These are phyloP conservation scores for Anthracocystis walkeri DNA, from an alignment of 1,284 basidiomycete genomes.

Conservation along the genomic window DNA sequence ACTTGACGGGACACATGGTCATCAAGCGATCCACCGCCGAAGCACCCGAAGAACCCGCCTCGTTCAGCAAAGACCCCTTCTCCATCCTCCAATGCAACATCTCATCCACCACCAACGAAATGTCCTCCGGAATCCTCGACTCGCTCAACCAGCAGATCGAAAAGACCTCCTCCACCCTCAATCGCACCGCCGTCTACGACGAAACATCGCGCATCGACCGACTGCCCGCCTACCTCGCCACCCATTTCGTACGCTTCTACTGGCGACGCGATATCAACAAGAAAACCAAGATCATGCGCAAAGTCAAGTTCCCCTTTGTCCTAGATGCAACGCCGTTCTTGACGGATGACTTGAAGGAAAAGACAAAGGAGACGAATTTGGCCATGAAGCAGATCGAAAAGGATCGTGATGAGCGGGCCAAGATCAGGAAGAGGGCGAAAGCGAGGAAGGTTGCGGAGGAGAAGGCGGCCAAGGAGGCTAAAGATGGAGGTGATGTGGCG, in stretches of 20 bases:
- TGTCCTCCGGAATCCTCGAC: conserved; percentile 86
- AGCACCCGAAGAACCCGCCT: conserved; percentile 80
- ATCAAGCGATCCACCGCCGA: conserved; percentile 77
- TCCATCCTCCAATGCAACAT: conserved; percentile 96
- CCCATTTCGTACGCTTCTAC: conserved; percentile 94
- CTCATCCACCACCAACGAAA: conserved; percentile 83
- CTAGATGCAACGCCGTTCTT: conserved; percentile 87
- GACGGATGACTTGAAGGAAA: conserved; percentile 81
- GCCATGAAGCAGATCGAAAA: conserved; percentile 83
- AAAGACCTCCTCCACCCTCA: conserved; percentile 84
- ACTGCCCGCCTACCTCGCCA: conserved; percentile 82
- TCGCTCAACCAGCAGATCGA: conserved; percentile 86
- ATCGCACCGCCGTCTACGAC: conserved; percentile 84
- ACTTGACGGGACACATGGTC: conserved; percentile 82
- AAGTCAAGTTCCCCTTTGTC: conserved; percentile 90
- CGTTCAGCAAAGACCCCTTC: conserved; percentile 78
- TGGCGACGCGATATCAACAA: conserved; percentile 92
- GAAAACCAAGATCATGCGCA: conserved; percentile 76
- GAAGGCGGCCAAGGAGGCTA: conserved; percentile 31
- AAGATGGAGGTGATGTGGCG: conserved; percentile 71
- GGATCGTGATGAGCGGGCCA: conserved; percentile 84
- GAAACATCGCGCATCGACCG: conserved; percentile 85
- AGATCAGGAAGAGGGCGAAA: conserved; percentile 82
- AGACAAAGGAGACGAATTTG: conserved; percentile 78
- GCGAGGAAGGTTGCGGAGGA: conserved; percentile 68